Conservation (phyloP, 352 stramenopile genomes). For the Globisporangium okanoganense region DNA sequence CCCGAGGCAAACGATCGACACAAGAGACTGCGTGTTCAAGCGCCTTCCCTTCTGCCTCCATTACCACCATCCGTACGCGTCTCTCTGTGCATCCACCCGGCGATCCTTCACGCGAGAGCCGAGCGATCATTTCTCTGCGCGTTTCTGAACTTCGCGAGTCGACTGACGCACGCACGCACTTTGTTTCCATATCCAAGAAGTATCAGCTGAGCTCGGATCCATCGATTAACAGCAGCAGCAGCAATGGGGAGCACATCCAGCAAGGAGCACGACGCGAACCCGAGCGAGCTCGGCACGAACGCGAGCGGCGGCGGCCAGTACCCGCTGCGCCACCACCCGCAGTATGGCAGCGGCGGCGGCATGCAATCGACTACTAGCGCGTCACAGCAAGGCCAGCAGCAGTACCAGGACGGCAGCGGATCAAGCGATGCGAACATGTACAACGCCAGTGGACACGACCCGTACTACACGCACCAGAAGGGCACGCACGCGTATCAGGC, state of each 20-base stretch:
- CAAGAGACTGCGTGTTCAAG: background rate
- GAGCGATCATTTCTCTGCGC: conserved; percentile 2
- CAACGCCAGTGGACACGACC: conserved; percentile 11
- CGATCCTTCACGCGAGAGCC: background rate
- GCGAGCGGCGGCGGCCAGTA: conserved; percentile 42
- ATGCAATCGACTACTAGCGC: conserved; percentile 2
- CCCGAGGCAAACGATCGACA: background rate
- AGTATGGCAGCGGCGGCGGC: conserved; percentile 30
- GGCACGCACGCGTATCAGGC: background rate
- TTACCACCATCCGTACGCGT: background rate
- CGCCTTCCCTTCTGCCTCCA: background rate
- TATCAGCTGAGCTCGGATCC: background rate
- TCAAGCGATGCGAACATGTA: conserved; percentile 6
- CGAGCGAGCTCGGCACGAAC: conserved; percentile 68
- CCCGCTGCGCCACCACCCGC: conserved; percentile 62
- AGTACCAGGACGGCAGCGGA: conserved; percentile 18
- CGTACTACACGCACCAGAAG: conserved; percentile 16
- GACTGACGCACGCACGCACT: background rate
- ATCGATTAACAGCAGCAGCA: background rate
- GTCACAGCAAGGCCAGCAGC: conserved; percentile 19
- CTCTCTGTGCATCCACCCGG: background rate
- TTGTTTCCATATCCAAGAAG: background rate
- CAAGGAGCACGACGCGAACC: conserved; percentile 78
- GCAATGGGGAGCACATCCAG: conserved; percentile 80
- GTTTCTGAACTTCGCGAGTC: conserved; percentile 5